A percentile compares a stretch with the other conserved stretches of the same genome.
Conservation (phyloP, 306 rosid species). For the Canavalia gladiata region DNA sequence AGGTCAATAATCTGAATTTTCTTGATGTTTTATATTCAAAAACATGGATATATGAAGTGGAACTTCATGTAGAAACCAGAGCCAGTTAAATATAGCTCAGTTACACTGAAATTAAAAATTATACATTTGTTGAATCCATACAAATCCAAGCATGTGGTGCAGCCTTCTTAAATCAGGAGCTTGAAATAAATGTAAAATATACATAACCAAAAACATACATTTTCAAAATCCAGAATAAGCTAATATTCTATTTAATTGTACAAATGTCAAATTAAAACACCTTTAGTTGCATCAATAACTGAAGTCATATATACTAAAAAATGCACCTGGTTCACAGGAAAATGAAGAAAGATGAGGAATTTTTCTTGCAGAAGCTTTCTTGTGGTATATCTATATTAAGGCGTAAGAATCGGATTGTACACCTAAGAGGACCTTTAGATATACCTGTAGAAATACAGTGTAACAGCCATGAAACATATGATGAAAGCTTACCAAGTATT, state of each 20-base stretch:
- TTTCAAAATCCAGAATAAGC: constrained; percentile 1
- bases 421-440: constrained; percentile 61
- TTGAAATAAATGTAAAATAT: constrained; percentile 5
- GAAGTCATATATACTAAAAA: constrained; percentile 2
- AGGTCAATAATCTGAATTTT: constrained; percentile 59
- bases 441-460: constrained; percentile 43
- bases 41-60: neutral
- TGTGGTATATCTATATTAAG: constrained; percentile 73
- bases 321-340: constrained; percentile 58
- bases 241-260: neutral
- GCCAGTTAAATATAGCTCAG: constrained; percentile 3
- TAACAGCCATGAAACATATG: constrained; percentile 54
- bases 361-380: constrained; percentile 61
- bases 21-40: constrained; percentile 25
- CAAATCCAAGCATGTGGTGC: neutral
- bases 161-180: constrained; percentile 4
- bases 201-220: neutral
- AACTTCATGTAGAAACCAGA: neutral
- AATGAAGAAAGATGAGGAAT: constrained; percentile 72
- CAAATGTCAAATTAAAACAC: constrained; percentile 33
- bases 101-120: neutral
- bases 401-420: constrained; percentile 53
- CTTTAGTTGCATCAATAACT: constrained; percentile 16
- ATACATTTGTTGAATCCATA: neutral
- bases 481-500: constrained; percentile 69